Percentiles rank a stretch among this genome's conserved stretches.
Conservation (phyloP, 2,329 filamentous ascomycete species). For the Gaeumannomyces tritici region DNA sequence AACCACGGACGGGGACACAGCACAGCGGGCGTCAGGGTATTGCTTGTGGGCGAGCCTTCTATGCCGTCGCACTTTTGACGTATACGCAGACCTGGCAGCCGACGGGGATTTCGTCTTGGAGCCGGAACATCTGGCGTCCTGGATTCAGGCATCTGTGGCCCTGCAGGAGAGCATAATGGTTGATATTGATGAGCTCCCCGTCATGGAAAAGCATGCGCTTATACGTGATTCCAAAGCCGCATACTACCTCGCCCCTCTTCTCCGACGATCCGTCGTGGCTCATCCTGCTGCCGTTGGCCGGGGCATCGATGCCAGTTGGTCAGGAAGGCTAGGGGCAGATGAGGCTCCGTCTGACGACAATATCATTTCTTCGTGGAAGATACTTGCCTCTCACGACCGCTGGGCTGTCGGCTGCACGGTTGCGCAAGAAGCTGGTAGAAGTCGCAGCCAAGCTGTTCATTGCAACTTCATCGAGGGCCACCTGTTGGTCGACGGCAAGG, state of each 20-base stretch:
- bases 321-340: no score
- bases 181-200: no score
- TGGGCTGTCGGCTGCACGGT: no score
- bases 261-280: conserved; percentile 24
- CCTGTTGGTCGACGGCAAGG: conserved; percentile 24
- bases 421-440: no score
- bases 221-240: conserved; percentile 36
- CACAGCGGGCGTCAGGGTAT: conserved; percentile 30
- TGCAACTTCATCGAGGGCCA: conserved; percentile 24
- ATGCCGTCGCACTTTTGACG: conserved; percentile 32
- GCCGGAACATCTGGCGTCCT: no score
- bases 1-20: conserved; percentile 23
- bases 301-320: not conserved
- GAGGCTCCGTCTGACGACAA: no score
- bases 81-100: not conserved
- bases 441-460: conserved; percentile 11
- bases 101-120: no score
- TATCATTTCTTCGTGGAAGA: no score
- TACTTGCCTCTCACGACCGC: no score
- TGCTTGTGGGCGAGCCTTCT: conserved; percentile 46
- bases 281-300: conserved; percentile 6
- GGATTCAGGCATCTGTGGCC: no score
- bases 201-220: conserved; percentile 19
- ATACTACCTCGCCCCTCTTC: conserved; percentile 20
- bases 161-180: no score